Percentiles rank a stretch among this genome's conserved stretches.
phyloP scores from a whole-genome alignment of 2,329 filamentous ascomycete species.

The Alternaria alternata region DNA sequence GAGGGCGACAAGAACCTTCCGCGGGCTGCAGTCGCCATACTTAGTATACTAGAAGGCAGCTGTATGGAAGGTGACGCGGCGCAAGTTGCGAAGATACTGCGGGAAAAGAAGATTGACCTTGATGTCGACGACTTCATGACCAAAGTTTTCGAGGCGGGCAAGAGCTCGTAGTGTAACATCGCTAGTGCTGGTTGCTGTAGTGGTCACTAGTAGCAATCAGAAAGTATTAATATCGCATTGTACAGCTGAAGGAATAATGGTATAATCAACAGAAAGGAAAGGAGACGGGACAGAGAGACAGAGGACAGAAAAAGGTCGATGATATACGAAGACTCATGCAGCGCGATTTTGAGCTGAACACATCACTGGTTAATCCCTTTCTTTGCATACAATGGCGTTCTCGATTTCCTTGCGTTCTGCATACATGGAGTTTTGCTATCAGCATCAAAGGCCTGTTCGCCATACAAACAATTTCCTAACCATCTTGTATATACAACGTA shows the following conservation, averaged over 20 bases:
- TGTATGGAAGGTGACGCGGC: conserved; percentile 46
- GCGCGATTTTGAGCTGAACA: conserved; percentile 11
- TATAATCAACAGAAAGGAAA: neutral
- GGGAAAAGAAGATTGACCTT: conserved; percentile 25
- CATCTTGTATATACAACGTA: neutral
- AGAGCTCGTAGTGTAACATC: conserved; percentile 21
- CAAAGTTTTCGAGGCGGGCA: conserved; percentile 47
- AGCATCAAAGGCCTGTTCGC: neutral
- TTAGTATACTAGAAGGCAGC: conserved; percentile 61
- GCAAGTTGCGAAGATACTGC: conserved; percentile 28
- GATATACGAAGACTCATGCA: conserved; percentile 17
- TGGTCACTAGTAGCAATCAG: neutral
- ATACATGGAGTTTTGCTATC: neutral
- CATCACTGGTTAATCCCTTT: conserved; percentile 1
- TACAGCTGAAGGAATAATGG: neutral
- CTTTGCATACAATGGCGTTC: neutral
- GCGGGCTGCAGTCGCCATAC: conserved; percentile 72
- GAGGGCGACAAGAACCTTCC: conserved; percentile 79
- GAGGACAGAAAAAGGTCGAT: conserved; percentile 4
- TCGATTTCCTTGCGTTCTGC: neutral
- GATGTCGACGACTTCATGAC: conserved; percentile 45
- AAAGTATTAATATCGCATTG: conserved; percentile 4
- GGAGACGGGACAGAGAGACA: neutral
- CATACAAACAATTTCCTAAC: neutral
- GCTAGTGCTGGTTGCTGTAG: neutral